Evolutionary conservation across 805 yeast genomes (phyloP).

Genomic region (Metschnikowia aberdeeniae): DNA sequence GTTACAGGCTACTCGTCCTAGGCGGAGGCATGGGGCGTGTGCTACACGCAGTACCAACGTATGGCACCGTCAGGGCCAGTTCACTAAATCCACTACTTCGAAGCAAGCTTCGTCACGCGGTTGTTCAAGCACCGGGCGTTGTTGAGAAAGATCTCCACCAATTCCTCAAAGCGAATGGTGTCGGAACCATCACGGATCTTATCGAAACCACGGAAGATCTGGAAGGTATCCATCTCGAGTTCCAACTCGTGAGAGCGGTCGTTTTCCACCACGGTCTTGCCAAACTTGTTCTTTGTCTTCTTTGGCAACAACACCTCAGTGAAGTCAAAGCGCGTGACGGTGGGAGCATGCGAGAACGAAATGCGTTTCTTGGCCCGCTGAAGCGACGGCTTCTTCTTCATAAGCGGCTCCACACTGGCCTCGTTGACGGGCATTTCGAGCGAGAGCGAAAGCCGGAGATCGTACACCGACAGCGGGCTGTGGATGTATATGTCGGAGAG

Average conservation of each 20-base stretch:
- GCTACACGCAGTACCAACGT: no score
- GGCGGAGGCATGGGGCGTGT: no score
- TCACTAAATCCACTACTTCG: no score
- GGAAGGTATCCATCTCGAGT: constrained; percentile 37
- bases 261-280: constrained; percentile 34
- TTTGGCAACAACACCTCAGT: constrained; percentile 51
- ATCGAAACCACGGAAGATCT: constrained; percentile 40
- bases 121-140: constrained; percentile 52
- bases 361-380: constrained; percentile 70
- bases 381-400: constrained; percentile 50
- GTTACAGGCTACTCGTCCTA: no score
- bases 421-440: constrained; percentile 71
- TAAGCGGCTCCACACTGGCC: constrained; percentile 47
- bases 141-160: constrained; percentile 54
- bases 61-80: no score
- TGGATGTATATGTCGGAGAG: constrained; percentile 68
- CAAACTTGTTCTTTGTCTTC: constrained; percentile 31
- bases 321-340: constrained; percentile 68
- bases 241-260: constrained; percentile 38
- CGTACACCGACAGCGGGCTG: constrained; percentile 75
- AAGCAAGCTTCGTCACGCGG: constrained; percentile 39
- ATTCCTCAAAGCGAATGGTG: constrained; percentile 54
- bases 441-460: constrained; percentile 69
- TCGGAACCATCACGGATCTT: constrained; percentile 40
- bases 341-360: constrained; percentile 68